These are phyloP conservation scores for Colletotrichum musae DNA, from an alignment of 2,329 filamentous ascomycete genomes.

Conservation along the genomic window DNA sequence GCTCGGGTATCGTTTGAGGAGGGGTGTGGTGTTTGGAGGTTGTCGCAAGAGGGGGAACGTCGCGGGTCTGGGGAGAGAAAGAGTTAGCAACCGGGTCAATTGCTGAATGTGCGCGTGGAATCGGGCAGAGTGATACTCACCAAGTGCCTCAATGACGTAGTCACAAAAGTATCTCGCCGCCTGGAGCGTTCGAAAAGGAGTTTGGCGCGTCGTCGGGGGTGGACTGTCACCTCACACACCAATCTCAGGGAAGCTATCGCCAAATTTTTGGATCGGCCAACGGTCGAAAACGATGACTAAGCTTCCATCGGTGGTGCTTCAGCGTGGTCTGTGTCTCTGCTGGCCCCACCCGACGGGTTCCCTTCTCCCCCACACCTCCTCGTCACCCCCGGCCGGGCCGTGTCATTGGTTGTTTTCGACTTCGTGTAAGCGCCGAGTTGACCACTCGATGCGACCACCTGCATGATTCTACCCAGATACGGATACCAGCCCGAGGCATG, in stretches of 20 bases:
- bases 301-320: not conserved
- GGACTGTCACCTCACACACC: slow-evolving; percentile 23
- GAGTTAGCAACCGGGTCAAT: not conserved
- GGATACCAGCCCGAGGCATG: slow-evolving; percentile 29
- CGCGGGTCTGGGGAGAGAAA: not conserved
- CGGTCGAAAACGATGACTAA: slow-evolving; percentile 37
- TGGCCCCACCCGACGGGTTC: not conserved
- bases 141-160: not conserved
- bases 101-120: not conserved
- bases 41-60: not conserved
- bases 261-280: slow-evolving; percentile 36
- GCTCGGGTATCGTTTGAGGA: slow-evolving; percentile 24
- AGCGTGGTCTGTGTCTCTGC: not conserved
- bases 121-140: not conserved
- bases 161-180: not conserved
- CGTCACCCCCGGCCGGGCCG: slow-evolving; percentile 16
- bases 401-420: slow-evolving; percentile 37
- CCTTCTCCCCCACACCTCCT: not conserved
- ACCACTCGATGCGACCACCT: slow-evolving; percentile 41
- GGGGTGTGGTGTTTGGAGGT: not conserved
- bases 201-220: slow-evolving; percentile 23
- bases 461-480: slow-evolving; percentile 22
- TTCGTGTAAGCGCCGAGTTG: slow-evolving; percentile 42
- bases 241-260: slow-evolving; percentile 37
- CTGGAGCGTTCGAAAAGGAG: not conserved